Base-by-base conservation (phyloP, 2,329 filamentous ascomycete species). In the Amylocarpus encephaloides region DNA sequence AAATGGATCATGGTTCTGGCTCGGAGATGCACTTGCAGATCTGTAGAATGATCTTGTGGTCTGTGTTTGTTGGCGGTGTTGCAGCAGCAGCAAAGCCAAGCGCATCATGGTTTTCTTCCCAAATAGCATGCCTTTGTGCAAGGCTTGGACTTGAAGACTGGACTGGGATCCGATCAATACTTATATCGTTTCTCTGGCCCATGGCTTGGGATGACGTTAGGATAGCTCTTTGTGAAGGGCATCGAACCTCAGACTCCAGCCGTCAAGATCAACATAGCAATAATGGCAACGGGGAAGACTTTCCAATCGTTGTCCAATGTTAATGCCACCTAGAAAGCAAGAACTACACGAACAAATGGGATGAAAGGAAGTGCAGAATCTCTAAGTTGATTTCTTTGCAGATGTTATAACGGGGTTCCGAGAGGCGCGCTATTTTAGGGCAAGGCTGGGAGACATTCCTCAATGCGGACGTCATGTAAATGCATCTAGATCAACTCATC, bases 11-110 rank as follows among this genome's bases (percentile, higher is more conserved):
- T 5, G 36, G 42, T 2, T 43, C 36, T 3, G 35, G 36, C 11
- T 48, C 48, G 18, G 26, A 46, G 22, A 22, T 40, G 12, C 44
- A 49, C 13, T 38, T 49, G 12, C 40, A 43, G n/a, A 47, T 35
- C 11, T 40, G 38, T 2, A 48, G 38, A 33, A 47, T 52, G 33
- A 49, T 53, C n/a, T 34, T 57, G 12, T 57, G 52, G 55, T 45
- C 48, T 15, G 16, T 55, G n/a, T 54, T 42, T 29, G 42, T 55
- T 18, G 55, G 52, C 15, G 48, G 49, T 12, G 26, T 46, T 32
- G 50, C 49, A 15, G 36, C 52, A 11, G 48, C 22, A 19, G 35
- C 3, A 19, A 47, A 49, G n/a, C 34, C 41, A 32, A 46, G 48
- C 10, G 43, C 40, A 29, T 32, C 32, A 12, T 57, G 53, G 55